Percentiles rank a stretch among this genome's conserved stretches.
Evolutionary conservation across 129 eudicot genomes (phyloP).

Genomic region (Apium graveolens): DNA sequence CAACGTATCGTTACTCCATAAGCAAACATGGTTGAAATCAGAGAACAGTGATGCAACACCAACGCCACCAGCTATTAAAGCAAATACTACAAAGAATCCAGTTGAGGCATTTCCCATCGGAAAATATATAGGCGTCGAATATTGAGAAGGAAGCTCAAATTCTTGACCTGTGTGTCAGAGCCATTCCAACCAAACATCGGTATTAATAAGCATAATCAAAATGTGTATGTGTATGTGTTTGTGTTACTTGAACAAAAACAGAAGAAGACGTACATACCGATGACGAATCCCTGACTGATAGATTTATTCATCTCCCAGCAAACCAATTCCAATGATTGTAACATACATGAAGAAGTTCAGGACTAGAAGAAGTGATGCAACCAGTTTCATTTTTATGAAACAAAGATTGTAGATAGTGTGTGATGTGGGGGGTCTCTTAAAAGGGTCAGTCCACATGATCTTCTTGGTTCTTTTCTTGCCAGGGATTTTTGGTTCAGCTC

Average conservation of each 20-base stretch:
- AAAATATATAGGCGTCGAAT: slow-evolving; percentile 78
- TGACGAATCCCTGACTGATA: slow-evolving; percentile 73
- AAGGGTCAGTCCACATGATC: neutral
- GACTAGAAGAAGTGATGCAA: slow-evolving; percentile 43
- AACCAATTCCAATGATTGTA: slow-evolving; percentile 62
- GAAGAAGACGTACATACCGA: slow-evolving; percentile 31
- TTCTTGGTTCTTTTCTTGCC: slow-evolving; percentile 57
- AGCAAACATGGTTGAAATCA: slow-evolving; percentile 54
- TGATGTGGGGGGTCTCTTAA: slow-evolving; percentile 17
- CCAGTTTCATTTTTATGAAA: slow-evolving; percentile 26
- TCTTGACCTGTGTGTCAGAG: slow-evolving; percentile 47
- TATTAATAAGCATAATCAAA: neutral
- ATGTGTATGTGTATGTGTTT: neutral
- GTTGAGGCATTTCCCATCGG: slow-evolving; percentile 97
- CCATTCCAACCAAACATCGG: no score
- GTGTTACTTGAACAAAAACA: no score
- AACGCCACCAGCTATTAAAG: slow-evolving; percentile 71
- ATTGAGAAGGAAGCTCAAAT: slow-evolving; percentile 64
- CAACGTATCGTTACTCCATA: slow-evolving; percentile 52
- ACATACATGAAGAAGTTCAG: slow-evolving; percentile 87
- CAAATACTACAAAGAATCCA: slow-evolving; percentile 67
- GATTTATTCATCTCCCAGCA: slow-evolving; percentile 78
- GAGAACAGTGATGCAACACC: slow-evolving; percentile 65
- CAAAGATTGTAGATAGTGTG: slow-evolving; percentile 6
- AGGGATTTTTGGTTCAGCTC: slow-evolving; percentile 22